Evolutionary conservation across 176 grass and related monocot species (phyloP).

Genomic region (Raddia distichophylla): DNA sequence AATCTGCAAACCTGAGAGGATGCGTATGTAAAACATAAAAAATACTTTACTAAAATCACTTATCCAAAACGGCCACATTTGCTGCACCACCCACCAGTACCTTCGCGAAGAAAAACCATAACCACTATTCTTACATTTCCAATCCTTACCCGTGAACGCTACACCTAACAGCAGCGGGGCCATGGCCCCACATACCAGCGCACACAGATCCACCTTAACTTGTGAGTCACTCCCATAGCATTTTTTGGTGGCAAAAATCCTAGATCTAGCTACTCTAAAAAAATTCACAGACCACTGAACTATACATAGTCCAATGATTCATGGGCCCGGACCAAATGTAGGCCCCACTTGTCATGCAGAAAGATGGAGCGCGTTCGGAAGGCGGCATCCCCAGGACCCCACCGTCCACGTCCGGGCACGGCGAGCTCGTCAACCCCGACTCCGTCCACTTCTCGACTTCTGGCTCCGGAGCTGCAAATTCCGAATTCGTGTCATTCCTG

Average conservation of each 20-base stretch:
- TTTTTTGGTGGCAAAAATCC: conserved; percentile 1
- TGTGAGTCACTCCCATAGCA: conserved; percentile 15
- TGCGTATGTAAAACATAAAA: neutral
- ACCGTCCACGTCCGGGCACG: conserved; percentile 35
- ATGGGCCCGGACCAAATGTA: rapidly evolving
- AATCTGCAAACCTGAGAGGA: neutral
- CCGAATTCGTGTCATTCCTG: conserved; percentile 14
- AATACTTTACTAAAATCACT: neutral
- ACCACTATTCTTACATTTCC: neutral
- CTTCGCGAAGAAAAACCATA: conserved; percentile 29
- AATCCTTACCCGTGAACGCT: neutral
- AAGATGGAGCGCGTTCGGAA: rapidly evolving
- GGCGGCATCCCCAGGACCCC: conserved; percentile 7
- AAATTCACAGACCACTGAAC: neutral
- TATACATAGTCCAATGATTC: neutral
- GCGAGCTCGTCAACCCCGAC: conserved; percentile 39
- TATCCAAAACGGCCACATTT: conserved; percentile 37
- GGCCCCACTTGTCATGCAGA: neutral
- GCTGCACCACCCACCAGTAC: conserved; percentile 46
- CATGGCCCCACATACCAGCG: conserved; percentile 14
- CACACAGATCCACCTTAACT: conserved; percentile 19
- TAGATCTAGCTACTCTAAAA: conserved; percentile 38
- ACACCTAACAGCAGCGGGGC: neutral
- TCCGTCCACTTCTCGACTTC: conserved; percentile 27
- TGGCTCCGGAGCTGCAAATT: neutral